phyloP scores from a whole-genome alignment of 75 land plant species.

The Pinus taeda region DNA sequence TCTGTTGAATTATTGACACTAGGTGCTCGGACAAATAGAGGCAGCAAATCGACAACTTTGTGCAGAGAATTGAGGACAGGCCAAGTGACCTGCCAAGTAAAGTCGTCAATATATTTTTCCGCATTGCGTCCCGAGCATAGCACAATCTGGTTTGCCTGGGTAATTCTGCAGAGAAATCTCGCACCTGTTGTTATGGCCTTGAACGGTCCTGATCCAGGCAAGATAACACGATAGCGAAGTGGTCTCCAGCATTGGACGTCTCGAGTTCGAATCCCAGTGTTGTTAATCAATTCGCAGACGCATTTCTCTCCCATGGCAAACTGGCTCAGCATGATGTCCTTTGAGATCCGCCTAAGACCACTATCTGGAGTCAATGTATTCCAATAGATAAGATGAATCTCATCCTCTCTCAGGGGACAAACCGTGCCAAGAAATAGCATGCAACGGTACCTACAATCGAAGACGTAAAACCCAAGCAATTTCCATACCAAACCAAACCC shows the following conservation, averaged over 20 bases:
- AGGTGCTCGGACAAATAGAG: conserved; percentile 65
- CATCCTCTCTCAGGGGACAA: conserved; percentile 14
- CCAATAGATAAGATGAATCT: conserved; percentile 19
- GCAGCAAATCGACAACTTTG: conserved; percentile 70
- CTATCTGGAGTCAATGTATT: background rate
- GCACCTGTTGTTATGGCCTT: conserved; percentile 42
- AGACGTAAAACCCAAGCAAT: background rate
- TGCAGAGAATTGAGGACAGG: conserved; percentile 53
- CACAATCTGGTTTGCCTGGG: background rate
- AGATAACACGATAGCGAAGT: too few relatives aligned
- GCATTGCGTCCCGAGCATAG: conserved; percentile 27
- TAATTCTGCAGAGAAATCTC: conserved; percentile 52
- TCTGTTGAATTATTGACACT: conserved; percentile 14
- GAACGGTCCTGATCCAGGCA: background rate
- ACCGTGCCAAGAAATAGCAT: conserved; percentile 13
- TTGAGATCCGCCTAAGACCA: conserved; percentile 24
- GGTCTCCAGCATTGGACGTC: conserved; percentile 42
- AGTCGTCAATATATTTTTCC: conserved; percentile 50
- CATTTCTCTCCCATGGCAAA: conserved; percentile 44
- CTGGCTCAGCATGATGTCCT: conserved; percentile 15
- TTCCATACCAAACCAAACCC: background rate
- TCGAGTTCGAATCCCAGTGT: background rate
- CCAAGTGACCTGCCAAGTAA: conserved; percentile 57
- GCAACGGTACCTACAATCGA: background rate
- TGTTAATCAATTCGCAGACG: conserved; percentile 35